phyloP scores from a whole-genome alignment of 805 yeast species.

The Zygosaccharomyces siamensis region DNA sequence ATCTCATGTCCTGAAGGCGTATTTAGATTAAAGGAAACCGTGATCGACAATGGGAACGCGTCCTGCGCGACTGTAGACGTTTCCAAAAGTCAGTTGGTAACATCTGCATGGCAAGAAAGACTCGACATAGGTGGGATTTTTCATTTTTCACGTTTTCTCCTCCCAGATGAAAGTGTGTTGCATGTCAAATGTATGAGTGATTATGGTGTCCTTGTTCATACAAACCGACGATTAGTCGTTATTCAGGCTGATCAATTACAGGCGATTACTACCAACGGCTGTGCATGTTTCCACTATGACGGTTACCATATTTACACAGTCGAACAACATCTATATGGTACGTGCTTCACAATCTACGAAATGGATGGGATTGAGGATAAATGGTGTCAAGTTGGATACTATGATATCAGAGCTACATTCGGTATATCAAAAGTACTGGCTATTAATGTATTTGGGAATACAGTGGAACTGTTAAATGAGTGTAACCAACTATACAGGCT shows the following conservation, averaged over 20 bases:
- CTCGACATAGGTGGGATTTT: too few species aligned
- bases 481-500: slow-evolving; percentile 4
- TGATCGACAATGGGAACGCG: neutral
- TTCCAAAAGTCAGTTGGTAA: neutral
- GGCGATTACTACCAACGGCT: slow-evolving; percentile 7
- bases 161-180: slow-evolving; percentile 10
- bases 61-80: neutral
- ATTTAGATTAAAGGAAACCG: neutral
- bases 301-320: slow-evolving; percentile 10
- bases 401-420: slow-evolving; percentile 22
- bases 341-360: slow-evolving; percentile 18
- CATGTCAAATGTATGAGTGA: slow-evolving; percentile 1
- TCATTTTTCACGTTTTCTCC: neutral
- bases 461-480: slow-evolving; percentile 2
- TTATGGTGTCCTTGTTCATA: slow-evolving; percentile 1
- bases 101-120: too few species aligned
- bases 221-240: slow-evolving; percentile 8
- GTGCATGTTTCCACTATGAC: slow-evolving; percentile 3
- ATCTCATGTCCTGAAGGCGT: slow-evolving; percentile 3
- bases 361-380: slow-evolving; percentile 4
- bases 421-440: slow-evolving; percentile 15
- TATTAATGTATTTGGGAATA: slow-evolving; percentile 3
- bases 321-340: slow-evolving; percentile 22
- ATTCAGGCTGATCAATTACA: slow-evolving; percentile 4
- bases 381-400: slow-evolving; percentile 21